Percentiles rank a stretch among this genome's conserved stretches.
These are phyloP conservation scores for Echium plantagineum DNA, from an alignment of 257 asterid species.

Conservation along the genomic window DNA sequence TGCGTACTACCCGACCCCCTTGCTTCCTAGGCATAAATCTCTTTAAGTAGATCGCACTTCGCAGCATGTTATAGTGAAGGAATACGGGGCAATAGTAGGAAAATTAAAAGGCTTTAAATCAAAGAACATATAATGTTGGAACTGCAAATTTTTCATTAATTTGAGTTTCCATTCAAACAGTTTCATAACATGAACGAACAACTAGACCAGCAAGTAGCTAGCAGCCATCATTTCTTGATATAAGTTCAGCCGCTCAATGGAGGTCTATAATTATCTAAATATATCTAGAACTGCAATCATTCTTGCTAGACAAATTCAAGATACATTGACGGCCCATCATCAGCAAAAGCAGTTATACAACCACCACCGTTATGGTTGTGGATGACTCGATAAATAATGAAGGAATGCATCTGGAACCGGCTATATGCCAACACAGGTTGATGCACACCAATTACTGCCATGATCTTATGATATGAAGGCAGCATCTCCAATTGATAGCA, in stretches of 20 bases:
- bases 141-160: neutral
- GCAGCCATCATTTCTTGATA: constrained; percentile 24
- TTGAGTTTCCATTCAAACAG: neutral
- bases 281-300: constrained; percentile 27
- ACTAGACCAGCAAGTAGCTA: constrained; percentile 45
- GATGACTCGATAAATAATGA: constrained; percentile 47
- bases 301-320: constrained; percentile 26
- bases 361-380: constrained; percentile 21
- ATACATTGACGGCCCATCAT: constrained; percentile 22
- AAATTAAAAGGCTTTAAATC: too few species aligned
- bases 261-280: constrained; percentile 7
- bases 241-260: constrained; percentile 14
- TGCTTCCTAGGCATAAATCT: too few species aligned
- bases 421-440: constrained; percentile 19
- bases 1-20: too few species aligned
- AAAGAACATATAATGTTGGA: too few species aligned
- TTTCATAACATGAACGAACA: constrained; percentile 11
- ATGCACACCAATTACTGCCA: neutral
- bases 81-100: too few species aligned
- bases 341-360: constrained; percentile 27
- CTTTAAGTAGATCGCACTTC: too few species aligned
- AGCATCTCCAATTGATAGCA: constrained; percentile 18
- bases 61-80: too few species aligned
- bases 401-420: constrained; percentile 13
- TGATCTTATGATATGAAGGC: constrained; percentile 3